phyloP scores from a whole-genome alignment of 2,329 filamentous ascomycete species.

The Colletotrichum sp. region DNA sequence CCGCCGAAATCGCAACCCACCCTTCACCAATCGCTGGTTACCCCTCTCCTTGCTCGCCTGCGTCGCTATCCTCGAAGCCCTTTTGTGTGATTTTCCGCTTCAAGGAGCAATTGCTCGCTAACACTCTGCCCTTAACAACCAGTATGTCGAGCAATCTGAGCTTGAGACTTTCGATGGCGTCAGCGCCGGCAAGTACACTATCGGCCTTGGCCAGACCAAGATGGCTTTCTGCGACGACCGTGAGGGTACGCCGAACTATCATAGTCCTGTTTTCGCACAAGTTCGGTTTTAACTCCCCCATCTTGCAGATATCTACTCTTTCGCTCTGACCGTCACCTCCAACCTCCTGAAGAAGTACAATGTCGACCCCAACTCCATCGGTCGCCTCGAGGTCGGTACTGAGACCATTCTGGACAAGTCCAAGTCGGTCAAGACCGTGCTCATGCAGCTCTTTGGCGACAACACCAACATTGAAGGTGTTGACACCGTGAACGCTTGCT shows the following conservation, averaged over 20 bases:
- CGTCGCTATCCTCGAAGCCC: neutral
- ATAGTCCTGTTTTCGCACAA: neutral
- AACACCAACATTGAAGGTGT: slow-evolving; percentile 87
- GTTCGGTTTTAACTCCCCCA: slow-evolving; percentile 24
- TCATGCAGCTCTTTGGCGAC: slow-evolving; percentile 86
- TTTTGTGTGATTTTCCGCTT: neutral
- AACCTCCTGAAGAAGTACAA: slow-evolving; percentile 84
- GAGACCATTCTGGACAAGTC: slow-evolving; percentile 90
- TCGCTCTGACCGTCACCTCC: slow-evolving; percentile 78
- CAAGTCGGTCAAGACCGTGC: slow-evolving; percentile 87
- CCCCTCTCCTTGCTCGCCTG: neutral
- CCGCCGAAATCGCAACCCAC: slow-evolving; percentile 25
- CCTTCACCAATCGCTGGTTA: neutral
- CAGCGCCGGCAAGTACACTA: slow-evolving; percentile 84
- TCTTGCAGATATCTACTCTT: slow-evolving; percentile 80
- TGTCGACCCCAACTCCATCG: slow-evolving; percentile 78
- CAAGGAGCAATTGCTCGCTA: neutral
- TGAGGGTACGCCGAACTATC: slow-evolving; percentile 65
- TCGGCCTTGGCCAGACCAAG: slow-evolving; percentile 88
- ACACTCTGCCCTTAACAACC: neutral
- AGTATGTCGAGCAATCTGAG: slow-evolving; percentile 86
- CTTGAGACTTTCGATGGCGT: slow-evolving; percentile 89
- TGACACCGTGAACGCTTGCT: slow-evolving; percentile 85
- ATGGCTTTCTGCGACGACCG: slow-evolving; percentile 93
- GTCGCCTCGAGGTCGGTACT: slow-evolving; percentile 83